These are phyloP conservation scores for Yamadazyma sp. DNA, from an alignment of 1,139 yeast genomes.

Conservation along the genomic window DNA sequence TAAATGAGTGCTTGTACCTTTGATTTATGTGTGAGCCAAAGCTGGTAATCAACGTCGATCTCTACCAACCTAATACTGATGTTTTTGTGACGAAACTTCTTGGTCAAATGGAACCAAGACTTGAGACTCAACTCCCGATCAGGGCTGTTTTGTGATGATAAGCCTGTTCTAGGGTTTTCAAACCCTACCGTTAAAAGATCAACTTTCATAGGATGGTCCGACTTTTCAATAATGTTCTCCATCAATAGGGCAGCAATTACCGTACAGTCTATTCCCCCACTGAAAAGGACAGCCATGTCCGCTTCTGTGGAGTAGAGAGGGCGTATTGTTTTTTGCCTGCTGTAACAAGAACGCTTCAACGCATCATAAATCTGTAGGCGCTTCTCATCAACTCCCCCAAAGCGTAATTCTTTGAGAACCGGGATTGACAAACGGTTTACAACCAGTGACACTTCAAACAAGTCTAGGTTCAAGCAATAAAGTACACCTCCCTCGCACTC, in stretches of 20 bases:
- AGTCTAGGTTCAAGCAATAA: constrained; percentile 37
- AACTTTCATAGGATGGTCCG: constrained; percentile 14
- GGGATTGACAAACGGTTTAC: not conserved
- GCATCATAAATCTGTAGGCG: constrained; percentile 7
- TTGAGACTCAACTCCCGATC: constrained; percentile 72
- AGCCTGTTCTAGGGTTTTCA: constrained; percentile 80
- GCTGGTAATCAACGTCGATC: constrained; percentile 68
- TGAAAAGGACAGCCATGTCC: constrained; percentile 66
- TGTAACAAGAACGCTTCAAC: constrained; percentile 13
- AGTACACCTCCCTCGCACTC: constrained; percentile 57
- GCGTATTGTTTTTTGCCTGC: constrained; percentile 57
- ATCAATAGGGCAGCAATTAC: constrained; percentile 56
- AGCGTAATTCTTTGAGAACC: not conserved
- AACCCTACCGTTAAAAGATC: constrained; percentile 95
- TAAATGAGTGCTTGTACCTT: constrained; percentile 66
- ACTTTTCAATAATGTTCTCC: constrained; percentile 20
- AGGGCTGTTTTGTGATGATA: constrained; percentile 66
- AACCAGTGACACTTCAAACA: constrained; percentile 12
- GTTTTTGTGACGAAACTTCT: constrained; percentile 30
- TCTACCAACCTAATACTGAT: constrained; percentile 55
- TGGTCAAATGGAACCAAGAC: constrained; percentile 55
- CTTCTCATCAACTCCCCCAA: not conserved
- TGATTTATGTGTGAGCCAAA: constrained; percentile 52
- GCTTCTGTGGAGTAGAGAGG: constrained; percentile 48
- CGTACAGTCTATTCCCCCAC: constrained; percentile 95